Conservation (phyloP, 2,329 filamentous ascomycete genomes). For the Trichoderma atrobrunneum region DNA sequence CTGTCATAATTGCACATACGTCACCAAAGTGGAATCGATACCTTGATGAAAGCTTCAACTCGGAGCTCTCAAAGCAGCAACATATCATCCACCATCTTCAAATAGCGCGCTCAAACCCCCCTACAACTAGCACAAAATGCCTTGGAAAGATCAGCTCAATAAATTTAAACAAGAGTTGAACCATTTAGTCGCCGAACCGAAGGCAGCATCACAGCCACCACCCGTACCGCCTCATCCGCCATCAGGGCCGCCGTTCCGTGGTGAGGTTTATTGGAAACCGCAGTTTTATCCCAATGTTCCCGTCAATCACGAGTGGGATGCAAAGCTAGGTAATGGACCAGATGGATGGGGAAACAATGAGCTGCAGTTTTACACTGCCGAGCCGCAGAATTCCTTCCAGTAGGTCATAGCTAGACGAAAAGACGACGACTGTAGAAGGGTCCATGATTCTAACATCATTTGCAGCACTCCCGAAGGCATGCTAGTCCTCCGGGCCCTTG, state of each 20-base stretch:
- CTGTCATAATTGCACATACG: not conserved
- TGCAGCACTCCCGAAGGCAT: conserved; percentile 45
- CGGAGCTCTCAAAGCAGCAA: not conserved
- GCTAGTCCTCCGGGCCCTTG: conserved; percentile 52
- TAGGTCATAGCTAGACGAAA: conserved; percentile 16
- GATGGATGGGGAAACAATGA: conserved; percentile 63
- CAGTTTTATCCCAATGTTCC: conserved; percentile 46
- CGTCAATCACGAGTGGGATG: conserved; percentile 51
- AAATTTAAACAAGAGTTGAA: conserved; percentile 40
- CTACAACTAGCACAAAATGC: conserved; percentile 25
- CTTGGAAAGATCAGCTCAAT: conserved; percentile 40
- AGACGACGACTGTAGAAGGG: not conserved
- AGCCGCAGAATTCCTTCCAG: conserved; percentile 52
- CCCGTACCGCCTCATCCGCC: conserved; percentile 22
- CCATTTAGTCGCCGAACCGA: conserved; percentile 32
- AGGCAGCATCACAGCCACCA: conserved; percentile 20
- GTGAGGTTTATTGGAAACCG: conserved; percentile 50
- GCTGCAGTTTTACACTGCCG: conserved; percentile 54
- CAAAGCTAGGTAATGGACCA: conserved; percentile 53
- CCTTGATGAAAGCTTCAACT: not conserved
- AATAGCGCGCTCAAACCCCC: no score
- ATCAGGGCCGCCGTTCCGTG: conserved; percentile 22
- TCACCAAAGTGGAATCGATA: not conserved
- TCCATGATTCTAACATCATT: not conserved
- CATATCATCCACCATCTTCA: not conserved